Base-by-base conservation (phyloP, 768 basidiomycete genomes). In the Leucosporidium creatinivorum region DNA sequence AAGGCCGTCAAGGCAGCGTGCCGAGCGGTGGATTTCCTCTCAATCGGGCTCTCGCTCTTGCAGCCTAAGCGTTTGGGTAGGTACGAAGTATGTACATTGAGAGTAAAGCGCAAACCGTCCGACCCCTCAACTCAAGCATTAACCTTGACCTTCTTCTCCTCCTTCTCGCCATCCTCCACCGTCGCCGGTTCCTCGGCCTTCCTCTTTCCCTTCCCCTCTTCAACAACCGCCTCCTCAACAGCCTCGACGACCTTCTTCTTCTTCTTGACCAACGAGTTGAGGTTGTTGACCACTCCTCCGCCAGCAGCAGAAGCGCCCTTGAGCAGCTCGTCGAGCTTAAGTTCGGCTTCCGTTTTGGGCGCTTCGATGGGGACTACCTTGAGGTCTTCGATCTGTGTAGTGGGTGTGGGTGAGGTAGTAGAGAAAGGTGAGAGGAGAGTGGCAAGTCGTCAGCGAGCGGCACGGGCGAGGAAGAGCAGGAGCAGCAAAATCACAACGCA, bases 371-470 rank as follows among this genome's bases (percentile, higher is more conserved):
- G 71, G 19, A 69, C 55, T 13, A 68, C 66, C 49, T 68, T 68
- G 49, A 72, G 62, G 62, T 72, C 70, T 28, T 72, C 70, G 47
- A 72, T 72, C 70, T 72, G 55, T 23, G n/a, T n/a, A n/a, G n/a
- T n/a, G n/a, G 12, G 55, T 12, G 9, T 28, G 10, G 13, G 9
- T 25, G 48, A 23, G 31, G 13, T 30, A 28, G 23, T 10, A 6
- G 25, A 28, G 7, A 26, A 6, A n/a, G n/a, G n/a, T n/a, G n/a
- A n/a, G n/a, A n/a, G n/a, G n/a, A n/a, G n/a, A n/a, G n/a, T n/a
- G n/a, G n/a, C n/a, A n/a, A n/a, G n/a, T n/a, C n/a, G n/a, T n/a
- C n/a, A n/a, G n/a, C n/a, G n/a, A n/a, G n/a, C n/a, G n/a, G n/a
- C n/a, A n/a, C n/a, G n/a, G n/a, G n/a, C n/a, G n/a, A n/a, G n/a